A percentile compares a stretch with the other conserved stretches of the same genome.
These are phyloP conservation scores for Alternaria viburni DNA, from an alignment of 2,329 filamentous ascomycete genomes.

Conservation along the genomic window DNA sequence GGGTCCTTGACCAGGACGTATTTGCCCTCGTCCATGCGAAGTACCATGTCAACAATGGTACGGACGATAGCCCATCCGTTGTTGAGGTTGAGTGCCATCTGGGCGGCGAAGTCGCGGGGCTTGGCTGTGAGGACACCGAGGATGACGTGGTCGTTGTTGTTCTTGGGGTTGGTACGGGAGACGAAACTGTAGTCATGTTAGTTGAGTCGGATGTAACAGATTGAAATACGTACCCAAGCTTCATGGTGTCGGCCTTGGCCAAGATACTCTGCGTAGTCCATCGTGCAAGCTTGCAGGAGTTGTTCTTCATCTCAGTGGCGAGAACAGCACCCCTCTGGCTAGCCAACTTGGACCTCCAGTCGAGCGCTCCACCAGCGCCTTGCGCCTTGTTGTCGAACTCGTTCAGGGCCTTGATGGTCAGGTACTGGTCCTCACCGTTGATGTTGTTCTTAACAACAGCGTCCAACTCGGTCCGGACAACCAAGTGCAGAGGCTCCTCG, in stretches of 20 bases:
- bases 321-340: slow-evolving; percentile 96
- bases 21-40: slow-evolving; percentile 78
- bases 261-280: slow-evolving; percentile 98
- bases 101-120: slow-evolving; percentile 91
- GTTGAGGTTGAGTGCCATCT: slow-evolving; percentile 97
- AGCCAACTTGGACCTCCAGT: slow-evolving; percentile 95
- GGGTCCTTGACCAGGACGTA: slow-evolving; percentile 86
- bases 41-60: slow-evolving; percentile 94
- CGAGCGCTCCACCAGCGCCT: slow-evolving; percentile 89
- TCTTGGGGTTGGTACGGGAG: slow-evolving; percentile 89
- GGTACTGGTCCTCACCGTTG: slow-evolving; percentile 86
- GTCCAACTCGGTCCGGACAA: slow-evolving; percentile 94
- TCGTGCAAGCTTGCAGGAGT: slow-evolving; percentile 96
- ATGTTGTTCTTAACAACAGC: slow-evolving; percentile 95
- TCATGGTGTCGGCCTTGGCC: slow-evolving; percentile 97
- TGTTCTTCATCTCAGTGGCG: slow-evolving; percentile 99
- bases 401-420: slow-evolving; percentile 95
- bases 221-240: slow-evolving; percentile 76
- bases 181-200: slow-evolving; percentile 73
- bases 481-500: slow-evolving; percentile 88
- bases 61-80: slow-evolving; percentile 99
- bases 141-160: slow-evolving; percentile 91
- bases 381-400: slow-evolving; percentile 99
- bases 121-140: slow-evolving; percentile 98
- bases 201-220: neutral